Evolutionary conservation across 2,329 filamentous ascomycete genomes (phyloP).

Genomic region (Byssothecium circinans): DNA sequence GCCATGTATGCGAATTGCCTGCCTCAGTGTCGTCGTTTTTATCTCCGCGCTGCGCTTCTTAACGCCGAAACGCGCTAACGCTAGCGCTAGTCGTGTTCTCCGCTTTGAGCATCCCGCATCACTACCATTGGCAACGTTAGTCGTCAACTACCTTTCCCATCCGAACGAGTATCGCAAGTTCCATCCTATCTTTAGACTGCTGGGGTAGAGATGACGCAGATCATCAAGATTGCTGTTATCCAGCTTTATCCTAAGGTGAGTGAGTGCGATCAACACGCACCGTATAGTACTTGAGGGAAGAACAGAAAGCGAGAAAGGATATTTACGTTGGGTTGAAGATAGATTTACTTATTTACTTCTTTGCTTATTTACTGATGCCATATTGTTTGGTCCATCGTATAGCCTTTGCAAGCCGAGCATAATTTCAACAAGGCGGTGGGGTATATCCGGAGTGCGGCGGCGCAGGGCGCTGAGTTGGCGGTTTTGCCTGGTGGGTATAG

Average conservation of each 20-base stretch:
- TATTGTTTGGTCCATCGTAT: conserved; percentile 9
- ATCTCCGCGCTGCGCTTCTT: too few relatives aligned
- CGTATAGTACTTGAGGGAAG: background rate
- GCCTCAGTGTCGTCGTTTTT: too few relatives aligned
- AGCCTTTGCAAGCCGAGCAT: conserved; percentile 52
- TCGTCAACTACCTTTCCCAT: too few relatives aligned
- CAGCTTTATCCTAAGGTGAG: conserved; percentile 54
- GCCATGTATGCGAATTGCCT: too few relatives aligned
- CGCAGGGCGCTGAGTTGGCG: conserved; percentile 50
- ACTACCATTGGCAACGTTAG: too few relatives aligned
- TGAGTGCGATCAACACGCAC: too few relatives aligned
- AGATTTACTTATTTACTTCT: too few relatives aligned
- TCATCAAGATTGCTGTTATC: conserved; percentile 53
- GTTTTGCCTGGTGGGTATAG: conserved; percentile 46
- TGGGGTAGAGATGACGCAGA: conserved; percentile 44
- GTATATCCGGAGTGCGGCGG: conserved; percentile 49
- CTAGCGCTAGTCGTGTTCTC: too few relatives aligned
- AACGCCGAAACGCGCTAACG: too few relatives aligned
- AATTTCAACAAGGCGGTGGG: conserved; percentile 52
- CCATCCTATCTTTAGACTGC: too few relatives aligned
- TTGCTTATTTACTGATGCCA: background rate
- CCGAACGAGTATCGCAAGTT: too few relatives aligned
- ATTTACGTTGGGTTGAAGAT: background rate
- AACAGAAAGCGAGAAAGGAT: background rate
- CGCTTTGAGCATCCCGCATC: background rate